phyloP scores from a whole-genome alignment of 1,139 yeast genomes.

The Debaryomyces singareniensis region DNA sequence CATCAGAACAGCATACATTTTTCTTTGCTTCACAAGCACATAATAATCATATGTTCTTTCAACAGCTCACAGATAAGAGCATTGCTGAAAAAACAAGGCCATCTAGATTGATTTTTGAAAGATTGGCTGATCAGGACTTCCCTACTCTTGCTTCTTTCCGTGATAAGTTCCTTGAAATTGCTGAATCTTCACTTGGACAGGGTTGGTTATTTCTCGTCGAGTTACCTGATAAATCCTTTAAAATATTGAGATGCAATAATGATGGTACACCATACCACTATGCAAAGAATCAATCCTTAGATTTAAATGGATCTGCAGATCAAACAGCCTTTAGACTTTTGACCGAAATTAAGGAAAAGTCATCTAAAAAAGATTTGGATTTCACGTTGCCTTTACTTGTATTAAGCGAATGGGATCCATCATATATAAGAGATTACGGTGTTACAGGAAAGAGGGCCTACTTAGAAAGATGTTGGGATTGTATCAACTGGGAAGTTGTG shows the following conservation, averaged over 20 bases:
- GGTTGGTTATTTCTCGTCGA: constrained; percentile 93
- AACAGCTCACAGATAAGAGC: constrained; percentile 45
- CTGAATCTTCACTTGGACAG: constrained; percentile 53
- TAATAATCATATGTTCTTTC: constrained; percentile 85
- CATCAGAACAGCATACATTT: constrained; percentile 65
- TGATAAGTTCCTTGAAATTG: constrained; percentile 46
- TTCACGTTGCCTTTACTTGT: constrained; percentile 75
- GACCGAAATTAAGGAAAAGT: constrained; percentile 39
- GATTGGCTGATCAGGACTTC: constrained; percentile 31
- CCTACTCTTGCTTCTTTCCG: constrained; percentile 47
- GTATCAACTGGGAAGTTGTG: constrained; percentile 84
- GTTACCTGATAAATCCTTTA: constrained; percentile 57
- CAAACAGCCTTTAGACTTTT: constrained; percentile 46
- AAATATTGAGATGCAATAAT: constrained; percentile 61
- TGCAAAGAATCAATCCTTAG: constrained; percentile 68
- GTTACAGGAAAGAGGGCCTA: constrained; percentile 68
- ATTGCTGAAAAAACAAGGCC: constrained; percentile 36
- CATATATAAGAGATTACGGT: constrained; percentile 81
- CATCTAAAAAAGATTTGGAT: constrained; percentile 45
- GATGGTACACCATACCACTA: constrained; percentile 89
- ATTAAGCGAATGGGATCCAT: constrained; percentile 82
- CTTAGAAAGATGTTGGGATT: constrained; percentile 68
- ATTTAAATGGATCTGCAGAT: constrained; percentile 66
- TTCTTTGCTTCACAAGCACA: constrained; percentile 89
- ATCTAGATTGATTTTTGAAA: constrained; percentile 41